Base-by-base conservation (phyloP, 176 grass and related monocot genomes). In the Paspalum vaginatum region DNA sequence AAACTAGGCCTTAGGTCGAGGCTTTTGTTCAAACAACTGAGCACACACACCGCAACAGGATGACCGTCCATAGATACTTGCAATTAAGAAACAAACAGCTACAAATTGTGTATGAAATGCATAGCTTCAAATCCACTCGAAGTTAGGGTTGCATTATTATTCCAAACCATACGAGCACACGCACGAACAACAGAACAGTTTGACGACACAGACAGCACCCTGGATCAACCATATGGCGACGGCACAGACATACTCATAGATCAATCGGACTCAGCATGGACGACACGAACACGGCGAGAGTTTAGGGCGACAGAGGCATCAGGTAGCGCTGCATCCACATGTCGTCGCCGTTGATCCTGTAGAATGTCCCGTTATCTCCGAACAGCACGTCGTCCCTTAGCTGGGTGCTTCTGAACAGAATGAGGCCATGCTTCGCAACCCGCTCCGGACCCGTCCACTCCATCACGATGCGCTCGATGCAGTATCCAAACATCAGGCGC, bases 301-400 rank as follows among this genome's bases (percentile, higher is more conserved):
- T 26, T 37, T 7, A 50, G 24, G 32, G 32, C 32, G 0, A 56
- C 5, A 8, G 51, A 56, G 59, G 75, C 44, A 2, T 1, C 32
- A 32, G 32, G 42, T 78, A 78, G 10, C 7, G 16, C 17, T 64
- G 75, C 24, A 51, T 44, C 75, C 59, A 78, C 22, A 78, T 50
- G 75, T 63, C 26, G 16, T 20, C 10, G 59, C 59, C 44, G 9
- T 64, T 47, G 8, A 64, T 7, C 43, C 26, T 37, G 44, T 50
- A 39, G 59, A 62, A 38, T 6, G 11, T 18, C 10, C 44, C 17
- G 6, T 17, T 8, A 16, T 78, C 26, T 0, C 8, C 6, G 9
- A 8, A 26, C 59, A 50, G 38, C 9, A 4, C 59, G 17, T 49
- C 0, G 17, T 50, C 11, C 44, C 17, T 78, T 11, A 38, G 25